Evolutionary conservation across 306 rosid genomes (phyloP).

Genomic region (Morella rubra): DNA sequence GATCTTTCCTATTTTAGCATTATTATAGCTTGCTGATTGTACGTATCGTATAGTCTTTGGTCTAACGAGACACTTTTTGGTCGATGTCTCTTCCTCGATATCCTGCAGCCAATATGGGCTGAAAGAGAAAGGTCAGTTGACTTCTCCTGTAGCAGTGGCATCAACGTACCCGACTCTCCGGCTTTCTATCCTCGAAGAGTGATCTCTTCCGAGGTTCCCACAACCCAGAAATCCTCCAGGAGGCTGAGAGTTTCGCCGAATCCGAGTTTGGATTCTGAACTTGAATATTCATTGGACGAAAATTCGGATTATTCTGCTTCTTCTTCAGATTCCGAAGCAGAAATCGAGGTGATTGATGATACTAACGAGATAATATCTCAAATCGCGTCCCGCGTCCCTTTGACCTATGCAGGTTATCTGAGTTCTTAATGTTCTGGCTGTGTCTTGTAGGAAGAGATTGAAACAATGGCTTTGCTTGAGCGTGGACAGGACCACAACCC

Average conservation of each 20-base stretch:
- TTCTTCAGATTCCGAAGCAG: constrained; percentile 61
- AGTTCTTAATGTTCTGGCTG: constrained; percentile 18
- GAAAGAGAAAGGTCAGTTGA: constrained; percentile 56
- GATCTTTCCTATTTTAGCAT: too few species aligned
- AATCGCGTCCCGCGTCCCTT: constrained; percentile 31
- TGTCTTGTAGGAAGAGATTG: constrained; percentile 61
- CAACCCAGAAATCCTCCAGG: constrained; percentile 37
- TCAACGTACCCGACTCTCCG: constrained; percentile 29
- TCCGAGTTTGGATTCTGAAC: constrained; percentile 40
- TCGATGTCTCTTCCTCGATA: background rate
- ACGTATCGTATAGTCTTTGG: too few species aligned
- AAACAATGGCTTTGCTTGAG: constrained; percentile 41
- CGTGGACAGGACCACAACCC: constrained; percentile 43
- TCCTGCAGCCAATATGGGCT: constrained; percentile 87
- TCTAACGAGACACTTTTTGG: background rate
- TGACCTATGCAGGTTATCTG: constrained; percentile 42
- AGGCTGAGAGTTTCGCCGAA: constrained; percentile 30
- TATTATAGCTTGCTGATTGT: too few species aligned
- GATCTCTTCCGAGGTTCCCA: constrained; percentile 32
- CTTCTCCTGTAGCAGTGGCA: constrained; percentile 33
- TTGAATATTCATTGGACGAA: constrained; percentile 43
- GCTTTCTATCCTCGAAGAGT: constrained; percentile 59
- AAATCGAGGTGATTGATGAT: constrained; percentile 62
- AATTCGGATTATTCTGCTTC: constrained; percentile 30
- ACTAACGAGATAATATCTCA: constrained; percentile 34